phyloP scores from a whole-genome alignment of 352 stramenopile genomes.

The Phytophthora capsici region DNA sequence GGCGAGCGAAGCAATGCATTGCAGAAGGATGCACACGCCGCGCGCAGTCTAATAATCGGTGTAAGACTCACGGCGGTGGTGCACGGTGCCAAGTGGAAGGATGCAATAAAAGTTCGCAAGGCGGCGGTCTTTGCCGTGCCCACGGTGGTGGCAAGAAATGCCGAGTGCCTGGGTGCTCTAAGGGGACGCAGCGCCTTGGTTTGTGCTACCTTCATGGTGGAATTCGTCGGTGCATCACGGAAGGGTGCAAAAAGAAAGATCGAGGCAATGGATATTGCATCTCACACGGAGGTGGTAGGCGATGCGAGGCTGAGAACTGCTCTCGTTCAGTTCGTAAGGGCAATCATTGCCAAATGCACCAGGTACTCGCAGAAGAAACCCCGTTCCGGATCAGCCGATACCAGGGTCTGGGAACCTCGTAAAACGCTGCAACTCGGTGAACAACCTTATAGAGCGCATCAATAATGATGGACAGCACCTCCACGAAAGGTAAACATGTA shows the following conservation, averaged over 20 bases:
- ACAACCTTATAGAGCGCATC: background rate
- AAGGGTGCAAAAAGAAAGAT: constrained; percentile 85
- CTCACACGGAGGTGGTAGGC: constrained; percentile 75
- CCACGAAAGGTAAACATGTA: too few species aligned
- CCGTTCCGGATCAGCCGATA: constrained; percentile 56
- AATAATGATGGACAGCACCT: background rate
- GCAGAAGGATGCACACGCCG: constrained; percentile 61
- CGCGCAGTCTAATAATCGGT: constrained; percentile 83
- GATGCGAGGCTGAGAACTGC: constrained; percentile 66
- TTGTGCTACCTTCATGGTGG: constrained; percentile 85
- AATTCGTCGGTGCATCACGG: constrained; percentile 72
- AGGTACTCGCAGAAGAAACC: constrained; percentile 37
- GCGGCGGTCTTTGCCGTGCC: constrained; percentile 57
- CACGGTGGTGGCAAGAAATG: constrained; percentile 80
- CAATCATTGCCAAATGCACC: constrained; percentile 79
- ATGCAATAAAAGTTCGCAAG: constrained; percentile 83
- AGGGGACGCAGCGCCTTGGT: constrained; percentile 78
- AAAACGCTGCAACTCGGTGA: background rate
- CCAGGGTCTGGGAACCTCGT: constrained; percentile 18
- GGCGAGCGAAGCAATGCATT: constrained; percentile 73
- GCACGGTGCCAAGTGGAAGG: constrained; percentile 71
- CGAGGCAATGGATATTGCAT: constrained; percentile 86
- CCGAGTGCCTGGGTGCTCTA: constrained; percentile 65
- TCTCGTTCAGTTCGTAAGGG: constrained; percentile 74
- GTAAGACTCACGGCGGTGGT: constrained; percentile 82